Base-by-base conservation (phyloP, 2,329 filamentous ascomycete genomes). In the Didymella exigua region DNA sequence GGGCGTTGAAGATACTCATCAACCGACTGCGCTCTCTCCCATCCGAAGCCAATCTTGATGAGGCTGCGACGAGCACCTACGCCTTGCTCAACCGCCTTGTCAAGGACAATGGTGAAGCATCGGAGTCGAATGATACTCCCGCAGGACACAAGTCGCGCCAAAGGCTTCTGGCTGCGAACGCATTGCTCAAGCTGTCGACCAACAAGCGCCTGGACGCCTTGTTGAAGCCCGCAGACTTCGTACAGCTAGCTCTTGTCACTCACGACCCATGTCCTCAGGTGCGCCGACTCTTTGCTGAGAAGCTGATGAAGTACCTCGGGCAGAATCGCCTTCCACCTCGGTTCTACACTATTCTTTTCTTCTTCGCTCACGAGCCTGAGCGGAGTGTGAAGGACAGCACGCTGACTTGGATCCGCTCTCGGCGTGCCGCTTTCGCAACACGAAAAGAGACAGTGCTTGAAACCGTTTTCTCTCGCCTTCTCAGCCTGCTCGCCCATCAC, bases 401-500 rank as follows among this genome's bases (percentile, higher is more conserved):
- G 3, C 85, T 90, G 58, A 96, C 91, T 0, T 99, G 95, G 93
- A 86, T 98, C 45, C 88, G 90, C 46, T 93, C 93, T 38, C 86
- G 93, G 13, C 86, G 89, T 8, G 84, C 87, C 18, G 82, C 84
- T 49, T 90, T 90, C 68, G 76, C 81, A 2, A 77, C 81, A 45
- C 76, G 75, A 62, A 74, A 78, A 53, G 76, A 78, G 27, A 85
- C 82, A 9, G 82, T 89, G 7, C 85, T 99, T 79, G 93, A 98
- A 75, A 84, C 87, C 19, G 84, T 89, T 11, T 89, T 98, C 71
- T 86, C 90, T 23, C 86, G 95, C 8, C 83, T 98, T 29, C 81
- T 99, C 47, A 95, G 92, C 43, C 79, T 99, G 37, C 82, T 99
- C 37, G 93, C 93, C 5, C 93, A 98, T 72, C 95, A 99, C 72